phyloP scores from a whole-genome alignment of 768 basidiomycete genomes.

The Cubamyces lactineus region DNA sequence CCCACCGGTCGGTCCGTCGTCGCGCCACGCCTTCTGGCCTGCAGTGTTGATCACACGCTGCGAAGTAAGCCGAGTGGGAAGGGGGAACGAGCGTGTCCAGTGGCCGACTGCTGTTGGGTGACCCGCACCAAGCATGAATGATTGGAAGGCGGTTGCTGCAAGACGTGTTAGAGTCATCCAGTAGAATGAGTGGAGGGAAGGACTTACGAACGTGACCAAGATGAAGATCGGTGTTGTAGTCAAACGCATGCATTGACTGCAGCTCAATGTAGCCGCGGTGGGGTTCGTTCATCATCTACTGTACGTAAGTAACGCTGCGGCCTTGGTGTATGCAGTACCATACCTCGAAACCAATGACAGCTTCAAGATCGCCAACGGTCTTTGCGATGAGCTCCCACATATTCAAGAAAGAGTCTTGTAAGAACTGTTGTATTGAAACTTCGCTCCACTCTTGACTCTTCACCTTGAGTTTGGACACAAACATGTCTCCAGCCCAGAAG shows the following conservation, averaged over 20 bases:
- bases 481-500: constrained; percentile 92
- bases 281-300: constrained; percentile 91
- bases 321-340: constrained; percentile 11
- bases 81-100: constrained; percentile 87
- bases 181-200: not conserved
- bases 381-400: constrained; percentile 73
- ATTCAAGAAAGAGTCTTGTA: constrained; percentile 81
- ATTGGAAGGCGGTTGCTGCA: constrained; percentile 80
- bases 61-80: constrained; percentile 74
- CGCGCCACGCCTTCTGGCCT: constrained; percentile 67
- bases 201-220: constrained; percentile 74
- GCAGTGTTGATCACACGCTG: constrained; percentile 61
- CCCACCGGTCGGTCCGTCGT: constrained; percentile 72
- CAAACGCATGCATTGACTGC: constrained; percentile 79
- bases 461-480: constrained; percentile 73
- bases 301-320: not conserved
- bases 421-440: constrained; percentile 75
- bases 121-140: constrained; percentile 92
- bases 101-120: constrained; percentile 76
- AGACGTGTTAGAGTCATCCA: not conserved
- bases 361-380: constrained; percentile 72
- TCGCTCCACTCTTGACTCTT: constrained; percentile 49
- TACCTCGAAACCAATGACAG: constrained; percentile 91
- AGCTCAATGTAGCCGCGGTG: constrained; percentile 91
- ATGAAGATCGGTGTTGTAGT: constrained; percentile 95